phyloP scores from a whole-genome alignment of 1,284 basidiomycete species.

The Sphaerobolus stellatus region DNA sequence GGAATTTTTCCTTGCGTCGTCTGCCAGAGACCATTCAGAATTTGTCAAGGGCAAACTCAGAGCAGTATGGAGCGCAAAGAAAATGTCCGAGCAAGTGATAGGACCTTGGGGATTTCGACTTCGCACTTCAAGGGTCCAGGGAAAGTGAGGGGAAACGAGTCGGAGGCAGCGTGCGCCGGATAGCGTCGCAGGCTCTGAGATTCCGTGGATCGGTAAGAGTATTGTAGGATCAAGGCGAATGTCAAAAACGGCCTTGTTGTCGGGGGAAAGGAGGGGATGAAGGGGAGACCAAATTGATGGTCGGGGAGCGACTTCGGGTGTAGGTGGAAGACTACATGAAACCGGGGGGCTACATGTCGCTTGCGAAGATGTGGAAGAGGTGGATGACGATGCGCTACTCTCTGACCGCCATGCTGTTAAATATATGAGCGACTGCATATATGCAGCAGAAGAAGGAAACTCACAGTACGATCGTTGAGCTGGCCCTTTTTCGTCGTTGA shows the following conservation, averaged over 20 bases:
- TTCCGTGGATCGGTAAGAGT: neutral
- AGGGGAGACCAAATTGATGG: neutral
- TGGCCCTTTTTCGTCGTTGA: conserved; percentile 3
- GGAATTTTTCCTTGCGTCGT: conserved; percentile 33
- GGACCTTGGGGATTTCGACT: conserved; percentile 1
- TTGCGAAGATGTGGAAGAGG: no score
- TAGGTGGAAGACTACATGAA: no score
- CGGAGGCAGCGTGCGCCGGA: conserved; percentile 15
- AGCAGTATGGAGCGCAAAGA: conserved; percentile 47
- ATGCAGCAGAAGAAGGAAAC: no score
- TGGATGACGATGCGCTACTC: no score
- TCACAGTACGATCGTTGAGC: neutral
- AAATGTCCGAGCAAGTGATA: conserved; percentile 52
- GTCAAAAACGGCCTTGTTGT: conserved; percentile 9
- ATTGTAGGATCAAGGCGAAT: conserved; percentile 5
- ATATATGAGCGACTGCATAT: no score
- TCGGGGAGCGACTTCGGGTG: no score
- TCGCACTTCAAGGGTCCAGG: conserved; percentile 21
- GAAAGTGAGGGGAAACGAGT: conserved; percentile 18
- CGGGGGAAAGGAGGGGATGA: conserved; percentile 6
- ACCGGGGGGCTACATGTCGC: no score
- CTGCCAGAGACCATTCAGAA: conserved; percentile 60
- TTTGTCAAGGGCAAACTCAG: conserved; percentile 53
- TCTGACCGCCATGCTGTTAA: no score
- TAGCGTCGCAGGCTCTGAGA: conserved; percentile 6